Conservation (phyloP, 371 early-diverging fungal genomes). For the Mortierella sp. region DNA sequence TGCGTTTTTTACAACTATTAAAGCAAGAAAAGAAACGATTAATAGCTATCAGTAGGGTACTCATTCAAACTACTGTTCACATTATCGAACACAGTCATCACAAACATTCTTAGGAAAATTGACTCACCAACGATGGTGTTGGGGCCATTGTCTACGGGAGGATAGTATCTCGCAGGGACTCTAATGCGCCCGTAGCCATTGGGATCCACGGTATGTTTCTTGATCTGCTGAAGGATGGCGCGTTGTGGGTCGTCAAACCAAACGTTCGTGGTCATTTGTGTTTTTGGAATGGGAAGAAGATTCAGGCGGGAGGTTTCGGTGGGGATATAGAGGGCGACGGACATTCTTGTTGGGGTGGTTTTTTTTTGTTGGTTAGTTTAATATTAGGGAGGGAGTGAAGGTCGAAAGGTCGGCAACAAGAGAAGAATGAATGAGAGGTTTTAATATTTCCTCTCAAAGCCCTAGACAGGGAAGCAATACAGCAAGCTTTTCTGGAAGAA, state of each 20-base stretch:
- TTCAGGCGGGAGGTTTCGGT: background rate
- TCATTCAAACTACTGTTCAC: background rate
- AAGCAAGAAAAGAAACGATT: background rate
- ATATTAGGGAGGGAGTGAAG: background rate
- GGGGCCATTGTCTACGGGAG: background rate
- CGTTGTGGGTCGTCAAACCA: background rate
- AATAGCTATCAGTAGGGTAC: background rate
- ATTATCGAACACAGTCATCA: background rate
- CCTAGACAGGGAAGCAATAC: background rate
- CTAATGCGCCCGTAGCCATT: background rate
- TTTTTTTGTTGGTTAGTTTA: background rate
- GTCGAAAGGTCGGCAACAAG: background rate
- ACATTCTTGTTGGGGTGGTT: background rate
- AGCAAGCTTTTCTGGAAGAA: background rate
- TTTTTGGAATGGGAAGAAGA: background rate
- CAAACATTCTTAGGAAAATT: background rate
- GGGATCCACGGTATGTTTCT: background rate
- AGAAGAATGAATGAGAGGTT: background rate
- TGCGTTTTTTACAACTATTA: background rate
- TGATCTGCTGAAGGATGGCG: background rate
- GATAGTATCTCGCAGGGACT: background rate
- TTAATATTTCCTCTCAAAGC: too few relatives aligned
- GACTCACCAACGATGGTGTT: background rate
- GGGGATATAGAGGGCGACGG: background rate
- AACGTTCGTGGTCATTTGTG: background rate